These are phyloP conservation scores for Saccharum hybrid DNA, from an alignment of 202 grass and related monocot genomes.

Conservation along the genomic window DNA sequence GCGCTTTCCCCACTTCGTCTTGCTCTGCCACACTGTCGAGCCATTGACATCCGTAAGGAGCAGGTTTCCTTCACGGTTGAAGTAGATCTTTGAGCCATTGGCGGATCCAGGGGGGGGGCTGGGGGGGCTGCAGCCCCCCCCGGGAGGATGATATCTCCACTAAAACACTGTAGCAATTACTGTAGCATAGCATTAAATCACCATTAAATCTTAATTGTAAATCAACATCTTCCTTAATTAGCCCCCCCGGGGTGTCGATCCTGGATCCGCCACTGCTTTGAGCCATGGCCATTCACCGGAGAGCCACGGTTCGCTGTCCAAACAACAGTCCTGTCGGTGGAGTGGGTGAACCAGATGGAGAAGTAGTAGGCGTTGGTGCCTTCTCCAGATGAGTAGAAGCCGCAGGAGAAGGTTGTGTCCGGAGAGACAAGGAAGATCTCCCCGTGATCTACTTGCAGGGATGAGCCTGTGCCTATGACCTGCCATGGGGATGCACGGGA, in stretches of 20 bases:
- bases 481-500: slow-evolving; percentile 43
- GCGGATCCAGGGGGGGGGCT: too few relatives aligned
- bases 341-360: slow-evolving; percentile 72
- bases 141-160: too few relatives aligned
- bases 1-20: slow-evolving; percentile 45
- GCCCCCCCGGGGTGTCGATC: too few relatives aligned
- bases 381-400: slow-evolving; percentile 60
- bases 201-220: too few relatives aligned
- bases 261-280: too few relatives aligned
- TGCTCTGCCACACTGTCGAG: slow-evolving; percentile 57
- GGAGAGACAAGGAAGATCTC: slow-evolving; percentile 50
- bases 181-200: too few relatives aligned
- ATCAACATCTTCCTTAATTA: too few relatives aligned
- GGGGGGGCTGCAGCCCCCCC: too few relatives aligned
- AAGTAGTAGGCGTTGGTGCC: slow-evolving; percentile 69
- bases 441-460: slow-evolving; percentile 49
- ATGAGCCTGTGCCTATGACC: slow-evolving; percentile 42
- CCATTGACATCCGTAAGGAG: slow-evolving; percentile 63
- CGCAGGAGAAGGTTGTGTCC: slow-evolving; percentile 66
- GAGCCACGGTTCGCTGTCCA: slow-evolving; percentile 55
- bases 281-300: slow-evolving; percentile 57
- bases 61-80: slow-evolving; percentile 52
- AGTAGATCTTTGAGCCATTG: too few relatives aligned
- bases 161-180: too few relatives aligned
- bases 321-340: slow-evolving; percentile 48